Evolutionary conservation across 495 filamentous ascomycete species (phyloP).

Genomic region (Oidiodendron maius): DNA sequence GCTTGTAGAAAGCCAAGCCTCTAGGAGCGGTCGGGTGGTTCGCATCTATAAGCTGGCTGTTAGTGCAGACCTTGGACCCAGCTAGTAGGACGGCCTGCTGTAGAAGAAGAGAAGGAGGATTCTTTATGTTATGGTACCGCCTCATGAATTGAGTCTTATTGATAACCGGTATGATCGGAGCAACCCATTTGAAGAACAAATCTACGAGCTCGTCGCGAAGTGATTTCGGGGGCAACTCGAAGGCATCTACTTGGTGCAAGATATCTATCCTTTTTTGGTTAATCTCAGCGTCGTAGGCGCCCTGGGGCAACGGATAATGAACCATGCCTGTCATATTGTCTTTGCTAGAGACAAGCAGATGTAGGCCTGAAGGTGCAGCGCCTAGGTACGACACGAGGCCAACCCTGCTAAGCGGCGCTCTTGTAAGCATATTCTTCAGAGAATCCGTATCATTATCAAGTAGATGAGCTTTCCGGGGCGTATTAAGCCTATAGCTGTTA

Average conservation of each 20-base stretch:
- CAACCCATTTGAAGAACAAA: slow-evolving; percentile 95
- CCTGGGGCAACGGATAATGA: slow-evolving; percentile 95
- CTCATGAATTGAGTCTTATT: slow-evolving; percentile 93
- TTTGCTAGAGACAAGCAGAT: slow-evolving; percentile 86
- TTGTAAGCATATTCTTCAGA: slow-evolving; percentile 95
- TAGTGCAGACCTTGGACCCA: slow-evolving; percentile 89
- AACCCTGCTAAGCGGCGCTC: slow-evolving; percentile 94
- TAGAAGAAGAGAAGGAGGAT: slow-evolving; percentile 86
- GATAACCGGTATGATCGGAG: slow-evolving; percentile 95
- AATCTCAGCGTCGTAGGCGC: slow-evolving; percentile 82
- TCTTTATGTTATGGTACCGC: slow-evolving; percentile 87
- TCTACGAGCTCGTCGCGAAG: slow-evolving; percentile 95
- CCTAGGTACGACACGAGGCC: slow-evolving; percentile 93
- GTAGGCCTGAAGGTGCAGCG: slow-evolving; percentile 95
- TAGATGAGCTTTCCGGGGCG: too few species aligned
- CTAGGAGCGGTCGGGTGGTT: slow-evolving; percentile 94
- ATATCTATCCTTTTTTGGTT: slow-evolving; percentile 96
- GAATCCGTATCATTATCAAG: too few species aligned
- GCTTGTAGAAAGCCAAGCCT: slow-evolving; percentile 97
- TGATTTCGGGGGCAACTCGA: slow-evolving; percentile 79
- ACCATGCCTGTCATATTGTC: slow-evolving; percentile 90
- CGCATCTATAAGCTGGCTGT: slow-evolving; percentile 92
- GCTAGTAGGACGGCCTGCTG: slow-evolving; percentile 90
- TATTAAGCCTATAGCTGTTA: too few species aligned
- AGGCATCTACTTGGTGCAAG: slow-evolving; percentile 90